Percentiles rank a stretch among this genome's conserved stretches.
Evolutionary conservation across 169 alveolate genomes (phyloP).

Genomic region (Plasmodium berghei): DNA sequence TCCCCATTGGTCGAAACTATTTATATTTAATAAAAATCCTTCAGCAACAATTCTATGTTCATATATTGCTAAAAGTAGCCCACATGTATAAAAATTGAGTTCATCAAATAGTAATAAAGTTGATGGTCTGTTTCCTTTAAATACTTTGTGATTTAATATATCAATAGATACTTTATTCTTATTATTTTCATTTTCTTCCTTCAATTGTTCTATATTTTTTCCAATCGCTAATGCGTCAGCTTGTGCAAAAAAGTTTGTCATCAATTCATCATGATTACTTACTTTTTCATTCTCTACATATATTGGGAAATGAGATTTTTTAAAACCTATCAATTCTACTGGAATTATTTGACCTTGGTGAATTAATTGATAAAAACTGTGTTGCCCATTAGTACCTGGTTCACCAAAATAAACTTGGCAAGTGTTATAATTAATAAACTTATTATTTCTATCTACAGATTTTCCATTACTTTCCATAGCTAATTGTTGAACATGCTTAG

Average conservation of each 20-base stretch:
- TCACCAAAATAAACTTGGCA: constrained; percentile 99
- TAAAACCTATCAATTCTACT: constrained; percentile 98
- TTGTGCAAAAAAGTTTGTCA: constrained; percentile 99
- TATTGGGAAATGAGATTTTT: constrained; percentile 92
- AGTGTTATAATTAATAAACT: constrained; percentile 84
- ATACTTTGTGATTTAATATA: constrained; percentile 92
- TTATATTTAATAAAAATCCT: constrained; percentile 96
- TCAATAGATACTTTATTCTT: constrained; percentile 87
- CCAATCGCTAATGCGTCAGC: constrained; percentile 99
- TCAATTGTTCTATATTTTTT: constrained; percentile 89
- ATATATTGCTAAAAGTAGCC: constrained; percentile 96
- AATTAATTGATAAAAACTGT: constrained; percentile 96
- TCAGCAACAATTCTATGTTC: constrained; percentile 98
- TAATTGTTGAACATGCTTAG: constrained; percentile 97
- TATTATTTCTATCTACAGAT: constrained; percentile 90
- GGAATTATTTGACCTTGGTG: constrained; percentile 98
- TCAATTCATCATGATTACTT: constrained; percentile 96
- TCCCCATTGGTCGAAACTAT: constrained; percentile 99
- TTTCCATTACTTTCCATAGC: constrained; percentile 99
- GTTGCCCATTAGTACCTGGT: constrained; percentile 99
- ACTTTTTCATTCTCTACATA: constrained; percentile 75
- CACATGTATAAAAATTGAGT: constrained; percentile 92
- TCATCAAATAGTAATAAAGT: constrained; percentile 90
- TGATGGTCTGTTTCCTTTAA: constrained; percentile 98
- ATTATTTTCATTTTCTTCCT: constrained; percentile 77